Evolutionary conservation across 495 filamentous ascomycete species (phyloP).

Genomic region (Talaromyces trachyspermus): DNA sequence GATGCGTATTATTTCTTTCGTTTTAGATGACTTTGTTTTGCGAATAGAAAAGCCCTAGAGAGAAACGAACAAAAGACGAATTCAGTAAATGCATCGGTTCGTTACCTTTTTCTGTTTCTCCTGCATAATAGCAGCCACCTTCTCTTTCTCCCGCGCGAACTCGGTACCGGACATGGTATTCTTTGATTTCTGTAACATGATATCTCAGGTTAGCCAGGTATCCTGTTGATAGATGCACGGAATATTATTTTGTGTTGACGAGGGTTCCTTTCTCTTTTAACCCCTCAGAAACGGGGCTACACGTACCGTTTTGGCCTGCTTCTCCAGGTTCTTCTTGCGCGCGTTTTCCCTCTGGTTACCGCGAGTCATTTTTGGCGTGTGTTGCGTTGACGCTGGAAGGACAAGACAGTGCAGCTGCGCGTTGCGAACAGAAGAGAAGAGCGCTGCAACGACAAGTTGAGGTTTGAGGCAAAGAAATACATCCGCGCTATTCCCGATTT

Average conservation of each 20-base stretch:
- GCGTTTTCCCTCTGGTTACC: constrained; percentile 91
- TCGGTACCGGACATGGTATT: constrained; percentile 57
- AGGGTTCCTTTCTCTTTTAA: too few species aligned
- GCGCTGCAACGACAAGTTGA: not conserved
- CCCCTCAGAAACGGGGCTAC: too few species aligned
- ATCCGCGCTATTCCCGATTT: constrained; percentile 1
- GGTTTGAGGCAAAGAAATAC: not conserved
- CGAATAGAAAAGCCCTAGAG: too few species aligned
- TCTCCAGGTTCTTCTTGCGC: constrained; percentile 73
- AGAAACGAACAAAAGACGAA: constrained; percentile 5
- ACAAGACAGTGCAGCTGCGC: not conserved
- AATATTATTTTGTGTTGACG: too few species aligned
- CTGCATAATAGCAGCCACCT: constrained; percentile 75
- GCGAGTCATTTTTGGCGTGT: constrained; percentile 74
- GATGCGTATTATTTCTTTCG: too few species aligned
- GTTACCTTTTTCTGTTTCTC: constrained; percentile 81
- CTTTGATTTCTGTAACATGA: constrained; percentile 52
- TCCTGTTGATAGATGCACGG: too few species aligned
- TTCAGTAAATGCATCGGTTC: not conserved
- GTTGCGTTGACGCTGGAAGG: not conserved
- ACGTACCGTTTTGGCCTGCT: constrained; percentile 46
- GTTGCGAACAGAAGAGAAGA: not conserved
- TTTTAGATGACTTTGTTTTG: too few species aligned
- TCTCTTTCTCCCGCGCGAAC: constrained; percentile 65
- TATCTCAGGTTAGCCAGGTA: constrained; percentile 5